Conservation (phyloP, 2,329 filamentous ascomycete genomes). For the Xylaria sp. region DNA sequence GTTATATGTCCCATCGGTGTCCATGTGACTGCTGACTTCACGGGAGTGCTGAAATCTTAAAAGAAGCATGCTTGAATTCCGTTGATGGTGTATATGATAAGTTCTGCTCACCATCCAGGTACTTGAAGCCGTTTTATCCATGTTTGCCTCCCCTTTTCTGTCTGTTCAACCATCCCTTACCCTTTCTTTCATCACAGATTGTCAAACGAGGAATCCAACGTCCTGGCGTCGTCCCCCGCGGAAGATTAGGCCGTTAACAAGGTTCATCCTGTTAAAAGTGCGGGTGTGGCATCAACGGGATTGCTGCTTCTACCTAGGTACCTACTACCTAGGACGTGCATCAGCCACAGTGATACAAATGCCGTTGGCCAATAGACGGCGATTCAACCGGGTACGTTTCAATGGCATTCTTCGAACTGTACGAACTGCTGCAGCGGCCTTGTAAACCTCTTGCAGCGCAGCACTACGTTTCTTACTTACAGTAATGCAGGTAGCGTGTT, state of each 20-base stretch:
- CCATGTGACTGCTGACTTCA: neutral
- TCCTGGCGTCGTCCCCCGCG: neutral
- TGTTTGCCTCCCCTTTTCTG: neutral
- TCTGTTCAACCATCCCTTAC: neutral
- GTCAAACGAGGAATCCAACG: neutral
- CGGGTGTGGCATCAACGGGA: conserved; percentile 3
- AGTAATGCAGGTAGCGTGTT: too few species aligned
- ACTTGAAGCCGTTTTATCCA: neutral
- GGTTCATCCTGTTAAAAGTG: conserved; percentile 16
- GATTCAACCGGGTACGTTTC: neutral
- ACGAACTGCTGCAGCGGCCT: neutral
- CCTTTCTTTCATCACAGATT: neutral
- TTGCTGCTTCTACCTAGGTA: neutral
- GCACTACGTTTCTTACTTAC: neutral
- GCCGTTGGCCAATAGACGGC: conserved; percentile 1
- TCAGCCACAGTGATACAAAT: conserved; percentile 14
- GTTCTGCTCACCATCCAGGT: neutral
- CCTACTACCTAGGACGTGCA: neutral
- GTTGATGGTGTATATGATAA: neutral
- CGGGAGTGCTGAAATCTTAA: neutral
- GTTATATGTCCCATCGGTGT: conserved; percentile 2
- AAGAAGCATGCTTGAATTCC: neutral
- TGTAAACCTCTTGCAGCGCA: neutral
- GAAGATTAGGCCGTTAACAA: neutral
- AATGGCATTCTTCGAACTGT: neutral